phyloP scores from a whole-genome alignment of 768 basidiomycete species.

The Termitomyces sp. region DNA sequence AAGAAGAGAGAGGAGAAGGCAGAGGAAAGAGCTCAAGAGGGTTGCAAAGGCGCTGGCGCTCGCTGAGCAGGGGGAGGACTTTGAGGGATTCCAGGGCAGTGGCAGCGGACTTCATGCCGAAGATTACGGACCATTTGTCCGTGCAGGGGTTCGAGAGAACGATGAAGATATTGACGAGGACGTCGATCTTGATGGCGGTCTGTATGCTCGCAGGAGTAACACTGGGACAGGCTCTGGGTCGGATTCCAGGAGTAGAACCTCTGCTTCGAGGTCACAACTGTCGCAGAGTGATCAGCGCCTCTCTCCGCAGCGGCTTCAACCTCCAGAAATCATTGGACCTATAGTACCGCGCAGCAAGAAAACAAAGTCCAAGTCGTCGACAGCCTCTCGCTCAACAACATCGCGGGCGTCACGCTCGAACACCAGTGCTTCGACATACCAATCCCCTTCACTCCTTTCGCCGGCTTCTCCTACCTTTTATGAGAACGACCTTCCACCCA shows the following conservation, averaged over 20 bases:
- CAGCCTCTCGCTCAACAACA: constrained; percentile 27
- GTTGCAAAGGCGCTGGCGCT: constrained; percentile 37
- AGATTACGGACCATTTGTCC: constrained; percentile 20
- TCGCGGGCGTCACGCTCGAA: constrained; percentile 24
- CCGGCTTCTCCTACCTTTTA: constrained; percentile 36
- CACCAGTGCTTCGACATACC: constrained; percentile 39
- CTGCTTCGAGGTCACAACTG: constrained; percentile 36
- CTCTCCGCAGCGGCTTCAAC: constrained; percentile 1
- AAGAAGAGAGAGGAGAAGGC: constrained; percentile 39
- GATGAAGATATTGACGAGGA: constrained; percentile 44
- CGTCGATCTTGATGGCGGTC: constrained; percentile 59
- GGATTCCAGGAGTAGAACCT: constrained; percentile 62
- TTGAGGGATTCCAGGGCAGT: constrained; percentile 67
- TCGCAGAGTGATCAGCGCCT: constrained; percentile 12
- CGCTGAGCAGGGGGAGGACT: constrained; percentile 37
- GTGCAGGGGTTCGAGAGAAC: constrained; percentile 6
- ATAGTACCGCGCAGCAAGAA: constrained; percentile 12
- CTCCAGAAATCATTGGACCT: not conserved
- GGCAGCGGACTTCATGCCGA: constrained; percentile 17
- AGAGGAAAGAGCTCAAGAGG: constrained; percentile 24
- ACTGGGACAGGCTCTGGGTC: constrained; percentile 41
- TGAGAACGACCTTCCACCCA: constrained; percentile 5
- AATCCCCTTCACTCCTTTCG: constrained; percentile 45
- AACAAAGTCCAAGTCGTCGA: constrained; percentile 32
- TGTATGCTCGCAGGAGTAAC: constrained; percentile 44